Conservation (phyloP, 1,284 basidiomycete genomes). For the Kwoniella shivajii region DNA sequence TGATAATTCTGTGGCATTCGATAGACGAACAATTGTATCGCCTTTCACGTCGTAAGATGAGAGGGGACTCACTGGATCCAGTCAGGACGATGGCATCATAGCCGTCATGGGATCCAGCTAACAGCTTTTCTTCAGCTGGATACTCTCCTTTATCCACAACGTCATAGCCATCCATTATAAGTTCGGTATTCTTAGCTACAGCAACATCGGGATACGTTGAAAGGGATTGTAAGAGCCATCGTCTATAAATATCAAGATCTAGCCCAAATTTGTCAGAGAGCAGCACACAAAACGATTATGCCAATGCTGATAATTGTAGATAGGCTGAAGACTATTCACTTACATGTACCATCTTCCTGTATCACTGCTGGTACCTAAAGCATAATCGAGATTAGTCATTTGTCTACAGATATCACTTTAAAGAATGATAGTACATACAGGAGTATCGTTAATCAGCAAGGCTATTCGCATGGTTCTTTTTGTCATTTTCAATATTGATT, state of each 20-base stretch:
- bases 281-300: too few species aligned
- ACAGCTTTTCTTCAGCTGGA: constrained; percentile 53
- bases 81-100: constrained; percentile 60
- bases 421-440: constrained; percentile 31
- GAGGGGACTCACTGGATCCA: constrained; percentile 54
- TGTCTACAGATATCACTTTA: neutral
- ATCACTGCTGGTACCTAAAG: constrained; percentile 44
- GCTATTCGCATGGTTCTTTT: constrained; percentile 45
- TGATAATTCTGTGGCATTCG: too few species aligned
- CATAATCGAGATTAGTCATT: neutral
- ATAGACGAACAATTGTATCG: too few species aligned
- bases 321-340: constrained; percentile 5
- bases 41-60: too few species aligned
- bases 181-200: constrained; percentile 30
- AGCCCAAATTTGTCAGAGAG: neutral
- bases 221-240: constrained; percentile 50
- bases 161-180: constrained; percentile 58
- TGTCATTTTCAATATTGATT: constrained; percentile 23
- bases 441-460: constrained; percentile 52
- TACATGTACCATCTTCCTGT: constrained; percentile 49
- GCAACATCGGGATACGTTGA: constrained; percentile 36
- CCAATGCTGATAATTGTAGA: neutral
- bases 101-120: constrained; percentile 36
- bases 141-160: constrained; percentile 56
- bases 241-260: constrained; percentile 54